These are phyloP conservation scores for Eucalyptus guilfoylei DNA, from an alignment of 345 rosid genomes.

Conservation along the genomic window DNA sequence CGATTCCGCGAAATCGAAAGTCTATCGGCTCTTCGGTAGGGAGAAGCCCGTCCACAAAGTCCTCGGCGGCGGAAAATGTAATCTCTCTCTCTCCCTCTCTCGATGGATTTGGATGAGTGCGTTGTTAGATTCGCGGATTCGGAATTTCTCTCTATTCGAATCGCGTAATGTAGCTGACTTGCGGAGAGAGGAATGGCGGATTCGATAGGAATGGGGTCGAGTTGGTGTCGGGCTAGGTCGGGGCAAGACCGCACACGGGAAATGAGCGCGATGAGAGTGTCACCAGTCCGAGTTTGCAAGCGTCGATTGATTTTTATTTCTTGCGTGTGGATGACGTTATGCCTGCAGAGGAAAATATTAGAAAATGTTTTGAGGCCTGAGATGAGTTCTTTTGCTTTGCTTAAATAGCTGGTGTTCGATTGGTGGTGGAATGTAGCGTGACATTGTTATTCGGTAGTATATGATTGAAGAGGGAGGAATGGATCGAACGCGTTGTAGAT, in stretches of 20 bases:
- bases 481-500: not conserved
- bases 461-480: not conserved
- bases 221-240: not conserved
- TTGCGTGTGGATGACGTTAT: not conserved
- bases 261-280: not conserved
- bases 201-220: not conserved
- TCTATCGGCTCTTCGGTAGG: constrained; percentile 68
- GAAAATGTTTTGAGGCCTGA: not conserved
- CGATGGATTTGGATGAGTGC: not conserved
- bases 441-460: not conserved
- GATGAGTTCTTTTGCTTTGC: not conserved
- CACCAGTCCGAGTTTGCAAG: not conserved
- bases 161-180: not conserved
- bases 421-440: not conserved
- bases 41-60: constrained; percentile 81
- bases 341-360: not conserved
- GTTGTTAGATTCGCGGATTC: not conserved
- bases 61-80: constrained; percentile 93
- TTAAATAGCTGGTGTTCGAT: not conserved
- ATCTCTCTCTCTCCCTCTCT: not conserved
- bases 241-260: not conserved
- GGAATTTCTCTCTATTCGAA: not conserved
- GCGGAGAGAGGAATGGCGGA: not conserved
- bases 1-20: constrained; percentile 28
- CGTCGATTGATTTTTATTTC: not conserved